These are phyloP conservation scores for Fusarium hainanense DNA, from an alignment of 2,329 filamentous ascomycete species.

Conservation along the genomic window DNA sequence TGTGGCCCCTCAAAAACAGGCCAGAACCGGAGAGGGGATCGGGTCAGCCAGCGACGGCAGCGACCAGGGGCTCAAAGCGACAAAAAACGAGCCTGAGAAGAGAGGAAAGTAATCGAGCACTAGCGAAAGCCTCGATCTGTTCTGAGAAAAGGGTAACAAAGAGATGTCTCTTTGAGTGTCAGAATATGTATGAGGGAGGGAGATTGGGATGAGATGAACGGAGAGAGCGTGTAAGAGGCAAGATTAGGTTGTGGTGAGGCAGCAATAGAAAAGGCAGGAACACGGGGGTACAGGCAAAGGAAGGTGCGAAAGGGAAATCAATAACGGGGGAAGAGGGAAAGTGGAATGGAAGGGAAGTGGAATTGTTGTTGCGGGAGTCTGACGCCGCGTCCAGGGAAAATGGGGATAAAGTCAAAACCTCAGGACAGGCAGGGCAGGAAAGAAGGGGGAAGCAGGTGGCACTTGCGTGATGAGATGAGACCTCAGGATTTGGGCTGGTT, in stretches of 20 bases:
- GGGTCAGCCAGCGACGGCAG: conserved; percentile 40
- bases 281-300: conserved; percentile 41
- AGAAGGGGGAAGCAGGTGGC: conserved; percentile 37
- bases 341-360: conserved; percentile 42
- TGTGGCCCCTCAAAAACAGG: conserved; percentile 49
- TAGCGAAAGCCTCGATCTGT: conserved; percentile 60
- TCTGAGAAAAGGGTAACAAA: conserved; percentile 37
- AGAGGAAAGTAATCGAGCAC: conserved; percentile 55
- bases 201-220: conserved; percentile 35
- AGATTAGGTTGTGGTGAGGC: conserved; percentile 44
- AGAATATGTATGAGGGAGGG: conserved; percentile 43
- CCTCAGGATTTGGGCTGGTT: neutral
- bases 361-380: conserved; percentile 47
- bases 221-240: conserved; percentile 46
- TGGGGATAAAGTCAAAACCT: conserved; percentile 44
- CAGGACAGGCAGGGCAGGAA: conserved; percentile 19
- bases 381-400: conserved; percentile 40
- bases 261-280: conserved; percentile 39
- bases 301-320: conserved; percentile 44
- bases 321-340: conserved; percentile 34
- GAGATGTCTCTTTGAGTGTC: conserved; percentile 38
- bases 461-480: conserved; percentile 25
- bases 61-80: conserved; percentile 40
- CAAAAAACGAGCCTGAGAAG: conserved; percentile 33
- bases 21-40: conserved; percentile 41